Evolutionary conservation across 2,329 filamentous ascomycete genomes (phyloP).

Genomic region (Alternaria tenuissima): DNA sequence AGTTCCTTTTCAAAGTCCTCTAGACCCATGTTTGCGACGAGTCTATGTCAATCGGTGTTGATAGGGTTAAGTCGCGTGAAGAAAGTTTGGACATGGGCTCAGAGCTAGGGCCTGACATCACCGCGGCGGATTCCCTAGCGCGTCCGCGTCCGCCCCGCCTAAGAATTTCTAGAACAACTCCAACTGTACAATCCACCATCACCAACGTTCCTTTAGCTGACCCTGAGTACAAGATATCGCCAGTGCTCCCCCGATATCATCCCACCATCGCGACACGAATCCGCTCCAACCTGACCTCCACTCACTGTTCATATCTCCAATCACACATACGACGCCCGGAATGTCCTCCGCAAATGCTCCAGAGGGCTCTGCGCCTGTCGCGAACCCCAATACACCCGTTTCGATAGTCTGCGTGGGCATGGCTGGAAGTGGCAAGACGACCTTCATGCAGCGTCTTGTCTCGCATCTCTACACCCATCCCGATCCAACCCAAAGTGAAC

Average conservation of each 20-base stretch:
- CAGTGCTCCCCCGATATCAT: background rate
- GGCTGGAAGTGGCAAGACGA: conserved; percentile 99
- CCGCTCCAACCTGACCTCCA: background rate
- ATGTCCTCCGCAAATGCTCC: conserved; percentile 53
- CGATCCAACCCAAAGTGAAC: conserved; percentile 52
- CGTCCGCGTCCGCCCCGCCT: conserved; percentile 37
- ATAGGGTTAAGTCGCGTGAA: conserved; percentile 7
- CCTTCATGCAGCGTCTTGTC: conserved; percentile 99
- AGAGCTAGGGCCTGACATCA: conserved; percentile 40
- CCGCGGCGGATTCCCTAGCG: conserved; percentile 25
- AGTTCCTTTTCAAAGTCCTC: conserved; percentile 82
- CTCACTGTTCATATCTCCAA: background rate
- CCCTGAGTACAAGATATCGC: background rate
- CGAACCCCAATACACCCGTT: conserved; percentile 60
- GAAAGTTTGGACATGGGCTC: conserved; percentile 19
- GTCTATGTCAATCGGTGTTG: background rate
- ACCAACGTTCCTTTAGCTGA: conserved; percentile 16
- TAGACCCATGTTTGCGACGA: conserved; percentile 59
- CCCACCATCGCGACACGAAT: background rate
- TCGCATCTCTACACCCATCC: conserved; percentile 84
- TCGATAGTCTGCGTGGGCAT: conserved; percentile 95
- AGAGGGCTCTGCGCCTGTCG: conserved; percentile 22
- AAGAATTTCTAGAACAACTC: conserved; percentile 41
- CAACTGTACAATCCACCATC: background rate
- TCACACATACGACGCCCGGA: conserved; percentile 21